Evolutionary conservation across 306 rosid genomes (phyloP), one percentile per base, ranked within the genome.

Genomic region (Castanea sativa): DNA sequence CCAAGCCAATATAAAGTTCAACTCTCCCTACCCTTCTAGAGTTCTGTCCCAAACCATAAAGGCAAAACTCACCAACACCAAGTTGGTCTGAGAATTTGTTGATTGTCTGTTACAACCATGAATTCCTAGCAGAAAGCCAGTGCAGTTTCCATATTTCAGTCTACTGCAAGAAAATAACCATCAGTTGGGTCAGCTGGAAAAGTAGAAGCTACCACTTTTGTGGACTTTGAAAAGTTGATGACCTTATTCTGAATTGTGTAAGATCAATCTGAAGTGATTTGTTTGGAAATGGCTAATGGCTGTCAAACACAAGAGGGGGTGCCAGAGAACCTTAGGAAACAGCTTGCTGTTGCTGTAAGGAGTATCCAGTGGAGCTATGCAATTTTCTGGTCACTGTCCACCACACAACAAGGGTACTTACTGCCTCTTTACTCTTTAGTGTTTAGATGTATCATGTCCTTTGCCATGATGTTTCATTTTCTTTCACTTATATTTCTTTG

Each of bases 361-460:
- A 91, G 95, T 51, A 84, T 93, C 23, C 94, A 90, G 5, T 93
- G 98, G 98, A 93, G 95, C 84, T 93, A 91, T 84, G 97, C 93
- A 14, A 86, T 93, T 78, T 90, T 93, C 91, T 93, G 98, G 98
- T 86, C 93, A 14, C 74, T 85, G 71, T 93, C 95, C 72, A 71
- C 92, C 15, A 80, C 76, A 76, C 86, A 90, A 78, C 79, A 88
- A 85, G 90, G 97, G 98, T 93, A 86, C 25, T 59, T 8, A 12
- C 45, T 41, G 12, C 14, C 4, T 69, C 55, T 82, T 69, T 33
- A 45, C 21, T 8, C 45, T 41, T 41, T 41, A 0, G 12, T 67
- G 27, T 72, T 13, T 29, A 2, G 14, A 30, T 35, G 14, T 23
- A 67, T 65, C 11, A 12, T 55, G 56, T 38, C 21, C 13, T 65